Evolutionary conservation across 2,329 filamentous ascomycete species (phyloP), one percentile per base, ranked within the genome.

Genomic region (Conoideocrella luteorostrata): DNA sequence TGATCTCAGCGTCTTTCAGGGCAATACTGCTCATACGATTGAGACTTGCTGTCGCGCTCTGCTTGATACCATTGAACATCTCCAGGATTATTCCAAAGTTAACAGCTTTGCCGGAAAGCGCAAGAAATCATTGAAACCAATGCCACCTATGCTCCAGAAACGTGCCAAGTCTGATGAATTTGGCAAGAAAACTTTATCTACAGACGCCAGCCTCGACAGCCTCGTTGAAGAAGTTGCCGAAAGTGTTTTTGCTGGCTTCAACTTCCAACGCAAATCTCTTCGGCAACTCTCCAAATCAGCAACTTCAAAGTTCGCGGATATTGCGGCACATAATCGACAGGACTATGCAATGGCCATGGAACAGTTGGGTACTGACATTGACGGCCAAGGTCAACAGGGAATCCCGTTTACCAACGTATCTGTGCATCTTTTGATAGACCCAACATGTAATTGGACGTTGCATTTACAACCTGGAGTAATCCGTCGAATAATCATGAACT

Each of bases 401-500:
- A n/a, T n/a, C n/a, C n/a, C n/a, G n/a, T n/a, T n/a, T n/a, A n/a
- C n/a, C n/a, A n/a, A 57, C 4, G 53, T 62, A 0, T 48, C 51
- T 0, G 46, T 60, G 2, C 52, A 74, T 12, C 28, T 59, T 0
- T 47, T 42, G 0, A 48, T 81, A 11, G 67, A 72, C 3, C 67
- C 55, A 45, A 65, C 18, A 48, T 66, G 41, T 50, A 66, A 55
- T 9, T 82, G 79, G 76, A 58, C 62, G 1, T 80, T 78, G 51
- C 63, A 70, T 15, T 71, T 72, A 0, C 72, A 81, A 34, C 68
- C 74, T 0, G 78, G 79, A 1, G 67, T 67, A 0, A 50, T 69
- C 9, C 59, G 68, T 12, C 69, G 77, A 2, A 74, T 83, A 20
- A 63, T 82, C 20, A 79, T 82, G 75, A 83, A 83, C 37, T 48